Percentiles rank a stretch among this genome's conserved stretches.
These are phyloP conservation scores for Crithidia sp. DNA, from an alignment of 208 protist species.

Conservation along the genomic window DNA sequence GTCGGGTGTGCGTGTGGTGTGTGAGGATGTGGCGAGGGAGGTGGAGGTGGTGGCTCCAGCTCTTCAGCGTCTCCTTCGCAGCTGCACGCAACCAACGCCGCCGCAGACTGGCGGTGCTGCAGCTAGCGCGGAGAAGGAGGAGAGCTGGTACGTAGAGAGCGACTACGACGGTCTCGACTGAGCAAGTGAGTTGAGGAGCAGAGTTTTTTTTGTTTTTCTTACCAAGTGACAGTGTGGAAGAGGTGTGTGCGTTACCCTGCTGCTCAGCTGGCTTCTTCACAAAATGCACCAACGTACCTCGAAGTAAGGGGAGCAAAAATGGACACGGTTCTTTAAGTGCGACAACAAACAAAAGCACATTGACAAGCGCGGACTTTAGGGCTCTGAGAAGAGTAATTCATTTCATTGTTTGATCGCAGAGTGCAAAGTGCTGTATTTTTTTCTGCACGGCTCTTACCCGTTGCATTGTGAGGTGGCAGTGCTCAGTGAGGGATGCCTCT, in stretches of 20 bases:
- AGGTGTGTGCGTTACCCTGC: no score
- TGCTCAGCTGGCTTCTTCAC: no score
- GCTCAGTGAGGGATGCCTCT: not conserved
- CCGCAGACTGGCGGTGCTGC: not conserved
- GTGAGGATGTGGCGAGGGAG: constrained; percentile 22
- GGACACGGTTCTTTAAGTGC: no score
- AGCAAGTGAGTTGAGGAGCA: not conserved
- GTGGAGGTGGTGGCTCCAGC: constrained; percentile 16
- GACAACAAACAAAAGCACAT: no score
- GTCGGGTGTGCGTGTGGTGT: constrained; percentile 18
- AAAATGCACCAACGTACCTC: no score
- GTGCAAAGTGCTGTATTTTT: not conserved
- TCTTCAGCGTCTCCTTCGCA: constrained; percentile 1
- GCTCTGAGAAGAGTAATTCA: no score
- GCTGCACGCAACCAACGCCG: not conserved
- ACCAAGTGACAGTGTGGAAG: no score
- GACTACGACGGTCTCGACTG: constrained; percentile 35
- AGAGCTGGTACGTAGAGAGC: constrained; percentile 32
- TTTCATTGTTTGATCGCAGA: no score
- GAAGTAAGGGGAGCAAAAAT: no score
- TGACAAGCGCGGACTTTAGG: no score
- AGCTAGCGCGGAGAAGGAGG: not conserved
- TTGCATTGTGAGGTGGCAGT: not conserved
- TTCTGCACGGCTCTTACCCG: not conserved
- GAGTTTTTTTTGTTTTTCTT: not conserved